Base-by-base conservation (phyloP, 2,329 filamentous ascomycete species). In the Dothistroma septosporum region DNA sequence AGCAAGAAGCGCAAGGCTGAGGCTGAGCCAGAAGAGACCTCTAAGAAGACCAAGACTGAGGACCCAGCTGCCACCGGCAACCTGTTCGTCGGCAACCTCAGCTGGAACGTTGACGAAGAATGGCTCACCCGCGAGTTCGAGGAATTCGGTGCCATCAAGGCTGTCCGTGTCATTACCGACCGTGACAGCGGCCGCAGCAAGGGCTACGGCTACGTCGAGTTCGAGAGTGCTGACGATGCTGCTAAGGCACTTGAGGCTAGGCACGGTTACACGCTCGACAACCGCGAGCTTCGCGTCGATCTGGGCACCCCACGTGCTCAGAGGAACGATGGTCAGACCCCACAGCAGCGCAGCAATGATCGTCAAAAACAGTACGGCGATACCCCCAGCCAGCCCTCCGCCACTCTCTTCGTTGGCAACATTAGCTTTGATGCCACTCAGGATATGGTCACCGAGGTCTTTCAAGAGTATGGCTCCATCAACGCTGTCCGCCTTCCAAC, bases 161-260 rank as follows among this genome's bases (percentile, higher is more conserved):
- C 85, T 70, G 88, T 87, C 66, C 88, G 91, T 70, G 87, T 96
- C 73, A 90, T 96, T 75, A 92, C 87, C 69, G 91, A 96, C 80
- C 88, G 88, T 76, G 85, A 87, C 59, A 84, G 82, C 72, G 90
- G 90, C 71, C 88, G 91, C 73, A 93, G 92, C 77, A 92, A 92
- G 79, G 92, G 84, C 67, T 96, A 95, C 76, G 92, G 92, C 63
- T 97, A 96, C 75, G 90, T 96, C 70, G 92, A 96, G 81, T 96
- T 92, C 77, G 81, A 82, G 73, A 85, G 82, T 68, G 77, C 83
- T 62, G 87, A 84, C 62, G 83, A 85, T 74, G 89, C 89, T 59
- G 83, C 84, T 70, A 87, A 87, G 74, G 91, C 91, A 59, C 84
- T 88, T 68, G 85, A 87, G 70, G 86, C 83, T 71, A 92, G 90